Base-by-base conservation (phyloP, 331 rosid genomes). In the Prunus yedoensis region DNA sequence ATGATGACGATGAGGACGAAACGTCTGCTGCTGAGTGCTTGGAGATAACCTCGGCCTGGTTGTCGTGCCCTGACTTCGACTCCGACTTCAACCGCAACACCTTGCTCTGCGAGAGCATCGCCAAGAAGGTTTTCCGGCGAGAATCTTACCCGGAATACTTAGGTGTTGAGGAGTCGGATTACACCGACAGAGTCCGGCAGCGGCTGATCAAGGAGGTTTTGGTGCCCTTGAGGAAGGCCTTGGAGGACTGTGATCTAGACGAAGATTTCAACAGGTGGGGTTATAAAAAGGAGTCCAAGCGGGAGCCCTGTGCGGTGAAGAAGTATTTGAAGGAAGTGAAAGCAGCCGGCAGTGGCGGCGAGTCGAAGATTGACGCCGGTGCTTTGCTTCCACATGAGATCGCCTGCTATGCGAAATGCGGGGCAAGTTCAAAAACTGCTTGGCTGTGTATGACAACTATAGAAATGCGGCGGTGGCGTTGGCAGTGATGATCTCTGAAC, bases 401-500 rank as follows among this genome's bases (percentile, higher is more conserved):
- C 50, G 78, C 85, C 4, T 18, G 0, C 1, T 83, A 86, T 1
- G 45, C 85, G 52, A 0, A 1, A 0, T n/a, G n/a, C n/a, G 74
- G 30, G 91, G 93, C 2, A 85, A 75, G 58, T 38, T 89, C 68
- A 85, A 41, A 41, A 77, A 74, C 27, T 81, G 90, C 74, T 30
- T 89, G 59, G 89, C 88, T n/a, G 80, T 89, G 12, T 81, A 32
- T 32, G 38, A 32, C 38, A 87, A 10, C n/a, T 89, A 89, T 1
- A 79, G 89, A 86, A 84, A 87, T 13, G 92, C 86, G 1, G 77
- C 46, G 1, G 81, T 88, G 45, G 92, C 92, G 49, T 60, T 87
- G 79, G 92, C 89, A 17, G 11, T 91, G 47, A 67, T 91, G 85
- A 84, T 89, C 8, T 89, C 97, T 11, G 97, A 91, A 71, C 64